Evolutionary conservation across 2,329 filamentous ascomycete species (phyloP).

Genomic region (Coniochaeta sp.): DNA sequence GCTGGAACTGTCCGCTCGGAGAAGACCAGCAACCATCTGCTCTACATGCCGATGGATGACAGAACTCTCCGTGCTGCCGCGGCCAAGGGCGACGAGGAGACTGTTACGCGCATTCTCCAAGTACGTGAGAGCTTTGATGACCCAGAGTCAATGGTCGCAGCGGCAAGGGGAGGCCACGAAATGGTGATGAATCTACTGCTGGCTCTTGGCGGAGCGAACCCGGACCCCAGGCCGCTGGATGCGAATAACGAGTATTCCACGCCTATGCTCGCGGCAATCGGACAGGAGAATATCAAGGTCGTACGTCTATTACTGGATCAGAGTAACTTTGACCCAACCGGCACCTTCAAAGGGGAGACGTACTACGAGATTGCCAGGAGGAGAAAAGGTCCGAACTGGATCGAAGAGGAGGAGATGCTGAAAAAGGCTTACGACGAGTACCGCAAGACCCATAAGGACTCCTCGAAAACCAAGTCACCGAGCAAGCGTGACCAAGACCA

Average conservation of each 20-base stretch:
- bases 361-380: constrained; percentile 85
- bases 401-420: constrained; percentile 75
- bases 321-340: constrained; percentile 73
- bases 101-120: constrained; percentile 52
- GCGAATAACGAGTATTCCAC: constrained; percentile 68
- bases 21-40: constrained; percentile 56
- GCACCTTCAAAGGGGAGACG: constrained; percentile 65
- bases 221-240: constrained; percentile 61
- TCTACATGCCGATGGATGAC: constrained; percentile 58
- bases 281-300: constrained; percentile 78
- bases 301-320: constrained; percentile 74
- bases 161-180: constrained; percentile 85
- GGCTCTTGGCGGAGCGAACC: constrained; percentile 57
- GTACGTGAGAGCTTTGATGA: constrained; percentile 60
- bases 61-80: constrained; percentile 55
- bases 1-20: constrained; percentile 50
- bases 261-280: constrained; percentile 90
- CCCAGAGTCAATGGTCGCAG: constrained; percentile 81
- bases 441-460: constrained; percentile 43
- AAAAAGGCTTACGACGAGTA: constrained; percentile 67
- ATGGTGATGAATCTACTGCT: constrained; percentile 75
- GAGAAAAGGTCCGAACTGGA: constrained; percentile 80
- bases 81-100: constrained; percentile 53
- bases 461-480: constrained; percentile 43
- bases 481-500: constrained; percentile 30